Evolutionary conservation across 2,329 filamentous ascomycete genomes (phyloP).

Genomic region (Aspergillus hortae): DNA sequence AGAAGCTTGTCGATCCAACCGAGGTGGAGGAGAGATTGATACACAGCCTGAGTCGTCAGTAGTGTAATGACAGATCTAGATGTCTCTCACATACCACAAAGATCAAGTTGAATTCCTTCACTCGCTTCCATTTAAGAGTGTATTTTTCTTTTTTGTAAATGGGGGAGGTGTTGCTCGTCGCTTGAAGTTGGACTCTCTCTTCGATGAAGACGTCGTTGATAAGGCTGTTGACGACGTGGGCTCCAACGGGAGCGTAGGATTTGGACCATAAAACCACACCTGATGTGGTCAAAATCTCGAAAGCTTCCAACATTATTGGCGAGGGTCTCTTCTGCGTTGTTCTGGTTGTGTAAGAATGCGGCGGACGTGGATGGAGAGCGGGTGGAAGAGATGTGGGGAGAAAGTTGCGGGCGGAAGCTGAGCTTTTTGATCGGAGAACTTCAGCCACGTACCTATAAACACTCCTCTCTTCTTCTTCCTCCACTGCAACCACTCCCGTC

Average conservation of each 20-base stretch:
- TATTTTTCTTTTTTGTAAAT: conserved; percentile 89
- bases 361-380: conserved; percentile 2
- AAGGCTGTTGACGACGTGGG: conserved; percentile 85
- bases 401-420: conserved; percentile 19
- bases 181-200: conserved; percentile 67
- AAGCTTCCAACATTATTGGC: conserved; percentile 78
- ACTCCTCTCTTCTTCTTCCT: neutral
- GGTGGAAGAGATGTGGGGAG: conserved; percentile 14
- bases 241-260: conserved; percentile 74
- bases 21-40: conserved; percentile 89
- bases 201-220: conserved; percentile 98
- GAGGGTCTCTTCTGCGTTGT: neutral
- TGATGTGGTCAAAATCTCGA: conserved; percentile 93
- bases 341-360: neutral
- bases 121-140: conserved; percentile 87
- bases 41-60: conserved; percentile 67
- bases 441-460: conserved; percentile 32
- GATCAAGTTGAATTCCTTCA: conserved; percentile 89
- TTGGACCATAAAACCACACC: conserved; percentile 97
- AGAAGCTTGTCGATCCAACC: conserved; percentile 97
- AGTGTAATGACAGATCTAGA: neutral
- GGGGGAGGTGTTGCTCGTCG: conserved; percentile 61
- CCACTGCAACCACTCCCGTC: neutral
- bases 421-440: conserved; percentile 17
- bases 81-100: conserved; percentile 68